Evolutionary conservation across 306 rosid genomes (phyloP).

Genomic region (Nissolia schottii): DNA sequence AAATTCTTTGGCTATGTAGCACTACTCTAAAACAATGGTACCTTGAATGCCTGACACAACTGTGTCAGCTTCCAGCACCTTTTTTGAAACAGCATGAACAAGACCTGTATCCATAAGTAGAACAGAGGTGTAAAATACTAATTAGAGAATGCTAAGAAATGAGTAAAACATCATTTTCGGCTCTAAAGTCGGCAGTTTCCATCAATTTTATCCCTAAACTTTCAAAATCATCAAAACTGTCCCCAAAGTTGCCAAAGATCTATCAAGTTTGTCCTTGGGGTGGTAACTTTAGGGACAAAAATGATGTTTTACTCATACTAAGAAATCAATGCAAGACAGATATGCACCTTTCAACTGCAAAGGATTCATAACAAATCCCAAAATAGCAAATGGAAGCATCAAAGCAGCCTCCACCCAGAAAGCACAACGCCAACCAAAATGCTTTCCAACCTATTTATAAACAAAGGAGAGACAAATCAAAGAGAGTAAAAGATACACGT

Average conservation of each 20-base stretch:
- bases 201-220: no score
- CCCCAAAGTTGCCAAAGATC: no score
- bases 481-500: neutral
- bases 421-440: conserved; percentile 75
- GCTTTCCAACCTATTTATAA: conserved; percentile 59
- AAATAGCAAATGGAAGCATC: conserved; percentile 85
- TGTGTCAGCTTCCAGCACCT: conserved; percentile 32
- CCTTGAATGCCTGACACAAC: conserved; percentile 54
- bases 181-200: no score
- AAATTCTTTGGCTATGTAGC: neutral
- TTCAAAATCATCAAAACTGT: no score
- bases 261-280: no score
- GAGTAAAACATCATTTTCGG: no score
- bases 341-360: conserved; percentile 72
- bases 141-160: neutral
- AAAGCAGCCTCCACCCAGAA: conserved; percentile 72
- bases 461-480: conserved; percentile 5
- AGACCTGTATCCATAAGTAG: conserved; percentile 50
- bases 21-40: conserved; percentile 13
- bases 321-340: conserved; percentile 18
- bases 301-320: no score
- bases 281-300: no score
- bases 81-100: conserved; percentile 42
- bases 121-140: conserved; percentile 20
- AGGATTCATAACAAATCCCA: conserved; percentile 79